Base-by-base conservation (phyloP, 2,329 filamentous ascomycete species). In the Fusarium cyanostomum region DNA sequence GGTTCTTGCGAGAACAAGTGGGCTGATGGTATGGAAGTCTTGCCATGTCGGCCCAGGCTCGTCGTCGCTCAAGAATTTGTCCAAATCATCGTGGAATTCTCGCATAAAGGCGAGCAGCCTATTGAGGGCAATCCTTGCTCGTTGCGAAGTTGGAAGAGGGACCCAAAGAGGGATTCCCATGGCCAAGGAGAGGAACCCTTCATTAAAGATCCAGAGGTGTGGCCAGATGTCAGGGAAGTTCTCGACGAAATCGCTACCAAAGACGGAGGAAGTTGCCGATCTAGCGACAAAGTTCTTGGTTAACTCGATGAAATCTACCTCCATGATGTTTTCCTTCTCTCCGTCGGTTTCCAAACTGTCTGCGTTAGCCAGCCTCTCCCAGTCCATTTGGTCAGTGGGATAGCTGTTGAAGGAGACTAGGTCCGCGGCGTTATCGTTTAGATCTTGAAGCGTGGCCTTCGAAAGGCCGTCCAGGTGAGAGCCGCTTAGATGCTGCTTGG, bases 171-270 rank as follows among this genome's bases (percentile, higher is more conserved):
- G 74, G 4, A 75, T 30, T 0, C 71, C 67, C 24, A 74, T 61
- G 2, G 74, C 73, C 28, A 79, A 50, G 0, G 70, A 56, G 9
- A 72, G 53, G 41, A 79, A 74, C 4, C 67, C 72, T 3, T 74
- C 67, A 50, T 79, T 76, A 35, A 78, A 76, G 8, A 64, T 56
- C 78, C 78, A 80, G 33, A 80, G 58, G 11, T 73, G 64, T 30
- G 74, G 61, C 71, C 75, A 78, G 16, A 79, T 72, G 1, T 77
- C 73, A 3, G 75, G 72, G 12, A 76, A 79, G 60, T 80, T 77
- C 26, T 78, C 72, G 39, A 78, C 71, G 65, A 80, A 78, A 55
- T 80, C 75, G 4, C 73, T 75, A n/a, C 79, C 79, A 42, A 79
- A 74, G 6, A 80, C 66, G 2, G 75, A 71, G 4, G 69, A 61